Evolutionary conservation across 2,329 filamentous ascomycete genomes (phyloP).

Genomic region (Colletotrichum lentis): DNA sequence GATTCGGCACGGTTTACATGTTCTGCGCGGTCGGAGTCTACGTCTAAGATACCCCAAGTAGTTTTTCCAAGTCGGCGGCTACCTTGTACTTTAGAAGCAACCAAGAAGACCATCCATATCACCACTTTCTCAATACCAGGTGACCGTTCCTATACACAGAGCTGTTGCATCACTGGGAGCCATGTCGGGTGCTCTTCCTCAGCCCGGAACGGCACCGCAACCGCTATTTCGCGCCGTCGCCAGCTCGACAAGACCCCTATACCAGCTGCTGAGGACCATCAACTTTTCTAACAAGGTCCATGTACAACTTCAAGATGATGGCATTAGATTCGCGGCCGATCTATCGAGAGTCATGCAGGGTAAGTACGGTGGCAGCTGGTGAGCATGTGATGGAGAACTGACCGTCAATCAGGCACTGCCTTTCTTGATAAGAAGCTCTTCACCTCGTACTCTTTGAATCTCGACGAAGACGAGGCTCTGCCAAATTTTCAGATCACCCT

Average conservation of each 20-base stretch:
- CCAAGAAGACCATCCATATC: conserved; percentile 32
- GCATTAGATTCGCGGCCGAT: conserved; percentile 86
- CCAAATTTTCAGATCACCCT: conserved; percentile 89
- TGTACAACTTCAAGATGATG: conserved; percentile 81
- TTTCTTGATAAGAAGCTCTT: conserved; percentile 92
- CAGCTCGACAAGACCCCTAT: conserved; percentile 79
- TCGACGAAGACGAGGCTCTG: conserved; percentile 51
- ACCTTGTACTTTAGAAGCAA: conserved; percentile 40
- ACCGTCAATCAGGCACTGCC: conserved; percentile 51
- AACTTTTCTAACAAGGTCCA: conserved; percentile 66
- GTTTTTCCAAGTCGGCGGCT: conserved; percentile 39
- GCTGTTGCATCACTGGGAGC: neutral
- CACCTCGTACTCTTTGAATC: conserved; percentile 79
- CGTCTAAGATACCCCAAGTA: conserved; percentile 72
- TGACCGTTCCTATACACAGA: conserved; percentile 20
- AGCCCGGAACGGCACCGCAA: conserved; percentile 41
- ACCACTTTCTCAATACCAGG: conserved; percentile 15
- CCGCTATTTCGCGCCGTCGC: conserved; percentile 78
- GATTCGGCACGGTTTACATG: conserved; percentile 95
- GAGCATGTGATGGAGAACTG: neutral
- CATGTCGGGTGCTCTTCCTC: conserved; percentile 42
- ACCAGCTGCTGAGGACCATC: conserved; percentile 67
- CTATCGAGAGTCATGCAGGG: conserved; percentile 92
- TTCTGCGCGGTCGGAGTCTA: conserved; percentile 99
- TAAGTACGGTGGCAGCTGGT: conserved; percentile 64